These are phyloP conservation scores for Casuarina cunninghamiana DNA, from an alignment of 306 rosid genomes.

Conservation along the genomic window DNA sequence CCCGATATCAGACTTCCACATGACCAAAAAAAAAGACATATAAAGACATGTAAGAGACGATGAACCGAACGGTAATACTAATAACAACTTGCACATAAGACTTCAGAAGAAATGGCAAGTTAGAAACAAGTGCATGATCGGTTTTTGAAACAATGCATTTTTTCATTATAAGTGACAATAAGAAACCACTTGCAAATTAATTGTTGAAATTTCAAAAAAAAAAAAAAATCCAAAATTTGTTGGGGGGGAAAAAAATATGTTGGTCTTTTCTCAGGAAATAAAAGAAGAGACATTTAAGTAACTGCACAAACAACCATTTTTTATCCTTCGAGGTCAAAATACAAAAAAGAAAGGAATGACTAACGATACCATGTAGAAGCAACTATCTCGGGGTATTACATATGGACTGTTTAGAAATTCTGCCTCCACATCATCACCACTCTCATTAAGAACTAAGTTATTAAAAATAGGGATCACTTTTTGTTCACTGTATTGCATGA, in stretches of 20 bases:
- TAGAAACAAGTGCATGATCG: not conserved
- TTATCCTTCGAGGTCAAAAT: not conserved
- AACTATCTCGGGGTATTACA: conserved; percentile 66
- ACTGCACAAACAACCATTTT: conserved; percentile 3
- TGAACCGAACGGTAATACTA: conserved; percentile 9
- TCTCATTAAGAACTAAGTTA: conserved; percentile 72
- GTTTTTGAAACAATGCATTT: not conserved
- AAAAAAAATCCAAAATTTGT: too few relatives aligned
- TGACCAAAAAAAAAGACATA: conserved; percentile 42
- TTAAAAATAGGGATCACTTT: conserved; percentile 54
- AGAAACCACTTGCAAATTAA: not conserved
- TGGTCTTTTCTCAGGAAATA: not conserved
- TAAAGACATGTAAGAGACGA: conserved; percentile 49
- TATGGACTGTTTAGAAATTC: conserved; percentile 55
- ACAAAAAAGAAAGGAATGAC: not conserved
- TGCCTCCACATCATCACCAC: conserved; percentile 62
- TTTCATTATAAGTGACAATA: not conserved
- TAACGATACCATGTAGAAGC: conserved; percentile 80
- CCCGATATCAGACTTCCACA: conserved; percentile 92
- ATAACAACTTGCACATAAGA: not conserved
- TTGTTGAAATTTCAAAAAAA: not conserved
- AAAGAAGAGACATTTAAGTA: not conserved
- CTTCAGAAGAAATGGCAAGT: not conserved
- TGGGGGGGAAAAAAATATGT: not conserved
- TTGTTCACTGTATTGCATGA: conserved; percentile 37